A percentile compares a stretch with the other conserved stretches of the same genome.
Evolutionary conservation across 257 asterid genomes (phyloP).

Genomic region (Marsdenia floribunda): DNA sequence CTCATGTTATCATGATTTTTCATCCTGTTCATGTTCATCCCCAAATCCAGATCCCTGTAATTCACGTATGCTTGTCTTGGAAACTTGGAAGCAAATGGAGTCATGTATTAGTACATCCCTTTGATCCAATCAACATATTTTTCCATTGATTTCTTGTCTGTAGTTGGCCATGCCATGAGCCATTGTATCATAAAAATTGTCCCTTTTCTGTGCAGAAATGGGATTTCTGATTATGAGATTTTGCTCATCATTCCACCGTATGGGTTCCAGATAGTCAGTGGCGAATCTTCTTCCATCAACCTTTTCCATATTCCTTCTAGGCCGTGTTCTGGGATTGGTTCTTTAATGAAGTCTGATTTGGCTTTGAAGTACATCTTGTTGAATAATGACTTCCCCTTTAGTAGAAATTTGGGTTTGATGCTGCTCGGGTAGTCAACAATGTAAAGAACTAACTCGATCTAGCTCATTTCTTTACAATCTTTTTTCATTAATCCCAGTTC

Average conservation of each 20-base stretch:
- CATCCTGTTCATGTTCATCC: constrained; percentile 40
- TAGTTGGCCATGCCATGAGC: no score
- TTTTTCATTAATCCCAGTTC: constrained; percentile 18
- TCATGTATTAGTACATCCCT: constrained; percentile 61
- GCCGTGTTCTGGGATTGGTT: no score
- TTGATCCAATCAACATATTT: no score
- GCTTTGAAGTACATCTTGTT: constrained; percentile 17
- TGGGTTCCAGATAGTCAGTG: no score
- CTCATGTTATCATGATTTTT: not conserved
- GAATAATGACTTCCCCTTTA: constrained; percentile 22
- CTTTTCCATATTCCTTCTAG: no score
- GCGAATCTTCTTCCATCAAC: no score
- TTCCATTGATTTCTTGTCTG: no score
- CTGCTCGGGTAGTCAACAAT: constrained; percentile 17
- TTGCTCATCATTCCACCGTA: no score
- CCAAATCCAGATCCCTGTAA: constrained; percentile 68
- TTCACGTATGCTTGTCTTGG: constrained; percentile 69
- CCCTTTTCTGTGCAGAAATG: no score
- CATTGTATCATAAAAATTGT: no score
- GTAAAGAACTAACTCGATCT: constrained; percentile 24
- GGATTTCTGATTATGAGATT: no score
- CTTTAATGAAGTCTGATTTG: no score
- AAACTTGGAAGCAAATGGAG: constrained; percentile 52
- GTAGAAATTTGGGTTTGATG: constrained; percentile 12
- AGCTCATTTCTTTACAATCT: constrained; percentile 24